Percentiles rank a stretch among this genome's conserved stretches.
Conservation (phyloP, 2,329 filamentous ascomycete genomes). For the Talaromyces islandicus region DNA sequence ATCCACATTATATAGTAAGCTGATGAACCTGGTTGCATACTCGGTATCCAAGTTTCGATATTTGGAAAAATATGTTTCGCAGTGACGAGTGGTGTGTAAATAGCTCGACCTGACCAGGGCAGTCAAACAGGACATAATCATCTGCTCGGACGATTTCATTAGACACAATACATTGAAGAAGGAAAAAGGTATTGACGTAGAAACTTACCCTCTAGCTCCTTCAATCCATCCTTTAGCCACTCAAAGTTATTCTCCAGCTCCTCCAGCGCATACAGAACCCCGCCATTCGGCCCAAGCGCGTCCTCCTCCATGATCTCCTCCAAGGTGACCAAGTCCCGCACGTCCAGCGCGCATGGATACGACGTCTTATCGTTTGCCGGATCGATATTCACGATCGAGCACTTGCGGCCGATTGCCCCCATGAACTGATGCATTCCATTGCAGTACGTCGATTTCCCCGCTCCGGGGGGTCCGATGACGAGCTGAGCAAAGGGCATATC, state of each 20-base stretch:
- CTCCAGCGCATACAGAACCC: constrained; percentile 86
- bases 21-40: constrained; percentile 49
- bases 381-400: constrained; percentile 92
- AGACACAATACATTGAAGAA: constrained; percentile 5
- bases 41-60: constrained; percentile 88
- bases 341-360: constrained; percentile 85
- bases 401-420: constrained; percentile 88
- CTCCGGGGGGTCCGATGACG: constrained; percentile 86
- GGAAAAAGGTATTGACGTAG: no score
- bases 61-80: constrained; percentile 81
- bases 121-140: constrained; percentile 93
- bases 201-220: constrained; percentile 58
- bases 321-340: constrained; percentile 78
- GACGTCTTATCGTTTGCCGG: constrained; percentile 90
- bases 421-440: constrained; percentile 99
- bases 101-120: constrained; percentile 92
- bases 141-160: constrained; percentile 41
- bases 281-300: constrained; percentile 84
- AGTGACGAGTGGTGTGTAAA: constrained; percentile 93
- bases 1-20: not conserved
- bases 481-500: constrained; percentile 64
- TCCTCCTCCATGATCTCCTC: constrained; percentile 95
- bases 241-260: constrained; percentile 91
- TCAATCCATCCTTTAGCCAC: constrained; percentile 79
- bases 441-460: constrained; percentile 96